Base-by-base conservation (phyloP, 169 alveolate genomes). In the Cryptosporidium ubiquitum region DNA sequence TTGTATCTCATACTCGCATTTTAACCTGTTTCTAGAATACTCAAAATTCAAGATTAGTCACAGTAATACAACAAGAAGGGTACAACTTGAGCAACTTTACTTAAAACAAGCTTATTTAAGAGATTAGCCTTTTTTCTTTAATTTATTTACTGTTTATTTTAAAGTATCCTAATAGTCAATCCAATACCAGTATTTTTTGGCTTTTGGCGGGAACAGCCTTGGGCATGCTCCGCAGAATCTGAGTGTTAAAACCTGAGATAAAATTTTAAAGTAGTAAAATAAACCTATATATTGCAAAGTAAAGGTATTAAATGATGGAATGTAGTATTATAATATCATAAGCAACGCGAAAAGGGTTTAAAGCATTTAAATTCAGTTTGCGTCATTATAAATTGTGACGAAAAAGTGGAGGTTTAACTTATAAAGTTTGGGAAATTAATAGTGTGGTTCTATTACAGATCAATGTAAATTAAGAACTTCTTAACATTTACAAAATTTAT, bases 1-100 rank as follows among this genome's bases (percentile, higher is more conserved):
- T 55, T 51, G 66, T 70, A 70, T 70, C 84, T 70, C 84, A 70
- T 70, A 70, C 84, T 70, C 69, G 84, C 84, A 70, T 70, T 51
- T 49, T 70, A 70, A 20, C 66, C 47, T 68, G 49, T 58, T 68
- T 49, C 37, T 42, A 3, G 18, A 64, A 3, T 20, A 33, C 26
- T n/a, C 14, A 16, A 55, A n/a, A 7, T 26, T 20, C 66, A 3
- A 20, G 66, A 18, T 55, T 7, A 9, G 5, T 55, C n/a, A 7
- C 5, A 55, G 37, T 55, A n/a, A n/a, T 55, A 6, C 4, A 55
- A 20, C 2, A 55, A 55, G 31, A 55, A 55, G n/a, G 29, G 20
- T 55, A 26, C 4, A 3, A 55, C 37, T 52, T 52, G 64, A 55
- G 1, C 18, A 55, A 55, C 9, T 23, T 55, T 5, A 7, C 18